A percentile compares a stretch with the other conserved stretches of the same genome.
These are phyloP conservation scores for Actinomortierella wolfii DNA, from an alignment of 371 early-diverging fungal genomes.

Conservation along the genomic window DNA sequence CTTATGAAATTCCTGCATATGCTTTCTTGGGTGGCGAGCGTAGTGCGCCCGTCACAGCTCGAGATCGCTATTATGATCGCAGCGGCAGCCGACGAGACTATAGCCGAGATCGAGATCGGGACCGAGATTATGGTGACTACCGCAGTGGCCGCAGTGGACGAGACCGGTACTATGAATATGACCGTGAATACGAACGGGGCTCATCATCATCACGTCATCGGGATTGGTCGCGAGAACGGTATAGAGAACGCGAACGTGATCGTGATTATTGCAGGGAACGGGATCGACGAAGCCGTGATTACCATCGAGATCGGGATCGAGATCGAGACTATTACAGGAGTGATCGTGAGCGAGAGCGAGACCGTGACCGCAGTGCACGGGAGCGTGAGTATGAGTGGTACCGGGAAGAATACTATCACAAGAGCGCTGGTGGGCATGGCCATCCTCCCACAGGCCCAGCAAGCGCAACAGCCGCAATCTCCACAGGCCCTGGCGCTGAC, in stretches of 20 bases:
- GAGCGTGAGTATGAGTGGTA: slow-evolving; percentile 13
- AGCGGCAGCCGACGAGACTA: slow-evolving; percentile 28
- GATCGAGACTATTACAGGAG: slow-evolving; percentile 16
- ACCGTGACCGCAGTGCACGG: slow-evolving; percentile 19
- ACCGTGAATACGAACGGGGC: slow-evolving; percentile 6
- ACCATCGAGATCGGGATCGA: slow-evolving; percentile 23
- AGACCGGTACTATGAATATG: slow-evolving; percentile 32
- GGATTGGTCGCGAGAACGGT: slow-evolving; percentile 39
- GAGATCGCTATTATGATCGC: slow-evolving; percentile 29
- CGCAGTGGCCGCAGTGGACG: slow-evolving; percentile 21
- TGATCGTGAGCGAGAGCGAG: slow-evolving; percentile 6
- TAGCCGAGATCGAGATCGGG: slow-evolving; percentile 17
- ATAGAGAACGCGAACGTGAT: slow-evolving; percentile 17
- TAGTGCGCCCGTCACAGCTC: not conserved
- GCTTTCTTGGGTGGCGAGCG: slow-evolving; percentile 19
- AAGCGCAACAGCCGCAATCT: no score
- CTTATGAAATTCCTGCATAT: not conserved
- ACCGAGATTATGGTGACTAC: slow-evolving; percentile 8
- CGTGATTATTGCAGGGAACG: slow-evolving; percentile 4
- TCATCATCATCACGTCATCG: slow-evolving; percentile 7
- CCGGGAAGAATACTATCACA: no score
- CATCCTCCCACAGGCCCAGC: no score
- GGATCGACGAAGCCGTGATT: slow-evolving; percentile 8
- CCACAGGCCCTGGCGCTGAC: no score
- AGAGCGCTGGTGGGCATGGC: no score